Evolutionary conservation across 2,329 filamentous ascomycete species (phyloP).

Genomic region (Coleophoma cylindrospora): DNA sequence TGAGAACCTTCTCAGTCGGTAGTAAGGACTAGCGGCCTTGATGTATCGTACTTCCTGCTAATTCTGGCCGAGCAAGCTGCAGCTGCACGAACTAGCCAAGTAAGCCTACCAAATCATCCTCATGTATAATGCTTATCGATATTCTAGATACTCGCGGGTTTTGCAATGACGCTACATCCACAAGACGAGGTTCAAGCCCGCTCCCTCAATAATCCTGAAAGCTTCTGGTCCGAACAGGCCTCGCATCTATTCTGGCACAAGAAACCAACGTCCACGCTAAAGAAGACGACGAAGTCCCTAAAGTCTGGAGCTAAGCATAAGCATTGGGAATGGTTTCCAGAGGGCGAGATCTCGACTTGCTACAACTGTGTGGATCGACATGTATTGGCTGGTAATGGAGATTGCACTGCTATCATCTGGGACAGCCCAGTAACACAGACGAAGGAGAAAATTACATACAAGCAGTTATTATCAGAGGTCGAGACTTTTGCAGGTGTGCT

Average conservation of each 20-base stretch:
- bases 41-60: no score
- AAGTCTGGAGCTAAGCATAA: conserved; percentile 58
- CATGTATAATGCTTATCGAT: no score
- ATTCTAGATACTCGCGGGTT: no score
- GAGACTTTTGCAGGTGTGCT: conserved; percentile 78
- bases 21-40: no score
- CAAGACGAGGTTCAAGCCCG: conserved; percentile 27
- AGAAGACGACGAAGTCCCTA: conserved; percentile 57
- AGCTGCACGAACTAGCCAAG: no score
- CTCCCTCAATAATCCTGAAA: conserved; percentile 64
- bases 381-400: conserved; percentile 72
- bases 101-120: no score
- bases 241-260: conserved; percentile 77
- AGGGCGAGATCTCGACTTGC: conserved; percentile 82
- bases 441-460: conserved; percentile 72
- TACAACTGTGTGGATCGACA: conserved; percentile 92
- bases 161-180: conserved; percentile 21
- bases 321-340: conserved; percentile 87
- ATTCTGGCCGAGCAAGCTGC: no score
- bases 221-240: conserved; percentile 74
- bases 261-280: conserved; percentile 59
- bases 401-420: conserved; percentile 73
- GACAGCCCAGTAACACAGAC: conserved; percentile 78
- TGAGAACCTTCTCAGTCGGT: no score
- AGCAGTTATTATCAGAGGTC: conserved; percentile 71